A percentile compares a stretch with the other conserved stretches of the same genome.
Evolutionary conservation across 78 protist genomes (phyloP).

Genomic region (Dictyostelium capitatum): DNA sequence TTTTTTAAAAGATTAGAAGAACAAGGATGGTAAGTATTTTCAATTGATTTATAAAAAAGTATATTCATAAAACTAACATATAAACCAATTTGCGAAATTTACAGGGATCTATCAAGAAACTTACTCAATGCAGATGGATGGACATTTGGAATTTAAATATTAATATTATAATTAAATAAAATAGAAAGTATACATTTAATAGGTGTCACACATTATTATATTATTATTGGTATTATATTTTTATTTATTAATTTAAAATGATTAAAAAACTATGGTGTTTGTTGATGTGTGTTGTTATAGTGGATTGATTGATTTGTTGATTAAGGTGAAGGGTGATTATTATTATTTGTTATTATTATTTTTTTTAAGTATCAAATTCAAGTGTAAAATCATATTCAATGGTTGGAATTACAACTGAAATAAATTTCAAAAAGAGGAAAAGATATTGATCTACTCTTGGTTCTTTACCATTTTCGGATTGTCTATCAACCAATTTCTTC

Average conservation of each 20-base stretch:
- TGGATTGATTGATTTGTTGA: too few species aligned
- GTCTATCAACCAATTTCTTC: constrained; percentile 92
- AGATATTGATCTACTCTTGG: constrained; percentile 90
- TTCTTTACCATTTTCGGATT: constrained; percentile 72
- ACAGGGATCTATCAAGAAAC: neutral
- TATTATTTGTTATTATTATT: neutral
- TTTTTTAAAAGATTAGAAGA: constrained; percentile 1
- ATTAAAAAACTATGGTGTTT: neutral
- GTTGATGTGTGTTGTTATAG: neutral
- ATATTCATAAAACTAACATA: too few species aligned
- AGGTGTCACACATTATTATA: neutral
- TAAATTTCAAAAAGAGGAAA: constrained; percentile 96
- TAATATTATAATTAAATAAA: neutral
- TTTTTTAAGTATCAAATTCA: constrained; percentile 76
- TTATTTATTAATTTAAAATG: neutral
- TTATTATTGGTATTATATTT: neutral
- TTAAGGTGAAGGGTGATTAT: neutral
- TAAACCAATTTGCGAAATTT: too few species aligned
- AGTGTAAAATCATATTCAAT: constrained; percentile 97
- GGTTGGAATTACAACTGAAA: constrained; percentile 96
- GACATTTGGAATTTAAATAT: constrained; percentile 15
- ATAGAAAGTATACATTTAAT: neutral
- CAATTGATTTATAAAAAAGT: too few species aligned
- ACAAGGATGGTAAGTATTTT: constrained; percentile 2
- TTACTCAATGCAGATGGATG: neutral